Base-by-base conservation (phyloP, 352 stramenopile species). In the Phytophthora pluvialis region DNA sequence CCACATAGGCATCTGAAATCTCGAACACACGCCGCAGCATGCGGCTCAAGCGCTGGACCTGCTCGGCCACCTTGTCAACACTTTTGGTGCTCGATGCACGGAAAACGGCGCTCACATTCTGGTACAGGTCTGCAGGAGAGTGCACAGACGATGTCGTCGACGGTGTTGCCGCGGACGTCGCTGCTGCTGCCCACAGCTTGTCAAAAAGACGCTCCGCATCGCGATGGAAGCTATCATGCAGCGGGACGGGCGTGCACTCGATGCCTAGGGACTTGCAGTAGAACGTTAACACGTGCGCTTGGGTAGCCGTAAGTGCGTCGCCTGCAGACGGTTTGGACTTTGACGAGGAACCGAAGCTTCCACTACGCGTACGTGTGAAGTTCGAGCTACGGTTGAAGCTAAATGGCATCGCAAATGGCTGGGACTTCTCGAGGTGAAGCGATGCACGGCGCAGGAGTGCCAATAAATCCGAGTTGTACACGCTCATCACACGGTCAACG, bases 1-100 rank as follows among this genome's bases (percentile, higher is more conserved):
- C 78, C 33, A 96, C 88, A 61, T 96, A 96, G 12, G 86, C 82
- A 57, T 94, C 84, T 49, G 88, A 93, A 42, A 96, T 96, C 53
- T 93, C 84, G 48, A 96, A 94, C 28, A 94, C 80, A 26, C 76
- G 72, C 15, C 88, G 84, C 16, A 96, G 48, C 43, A 81, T 81
- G 21, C 83, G 79, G 45, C 86, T 89, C n/a, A 92, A 60, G 10
- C 84, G 81, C 54, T 91, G 78, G 12, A 91, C 78, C 13, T 84
- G 75, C 65, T 90, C 83, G 3, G 64, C 32, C 8, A 76, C 54
- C 43, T 67, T 73, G 45, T 78, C 64, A 63, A 67, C 67, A 16
- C 40, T 64, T 38, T 72, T 77, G 13, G 58, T 42, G 28, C 51
- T 48, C 0, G 70, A 60, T 15, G 72, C 49, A 18, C 64, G 71